phyloP scores from a whole-genome alignment of 1,139 yeast genomes.

The Nadsonia starkeyi-henricii region DNA sequence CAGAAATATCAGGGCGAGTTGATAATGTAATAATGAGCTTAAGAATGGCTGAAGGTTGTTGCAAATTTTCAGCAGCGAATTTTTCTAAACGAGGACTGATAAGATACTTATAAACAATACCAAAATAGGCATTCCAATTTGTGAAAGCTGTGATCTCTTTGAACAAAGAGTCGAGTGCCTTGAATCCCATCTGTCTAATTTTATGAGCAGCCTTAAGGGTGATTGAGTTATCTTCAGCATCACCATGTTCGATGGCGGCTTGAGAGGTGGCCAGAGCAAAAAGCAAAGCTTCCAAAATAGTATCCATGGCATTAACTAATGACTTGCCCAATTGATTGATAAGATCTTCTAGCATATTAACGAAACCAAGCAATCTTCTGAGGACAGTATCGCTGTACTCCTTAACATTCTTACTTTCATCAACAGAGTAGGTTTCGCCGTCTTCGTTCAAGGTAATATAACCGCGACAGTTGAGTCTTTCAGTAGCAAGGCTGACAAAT shows the following conservation, averaged over 20 bases:
- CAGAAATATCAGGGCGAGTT: conserved; percentile 32
- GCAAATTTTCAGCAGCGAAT: conserved; percentile 66
- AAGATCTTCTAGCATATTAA: conserved; percentile 52
- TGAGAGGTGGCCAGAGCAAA: conserved; percentile 47
- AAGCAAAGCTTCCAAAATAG: conserved; percentile 47
- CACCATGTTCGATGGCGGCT: conserved; percentile 19
- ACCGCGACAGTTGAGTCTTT: conserved; percentile 28
- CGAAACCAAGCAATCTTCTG: conserved; percentile 55
- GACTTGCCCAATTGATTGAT: conserved; percentile 49
- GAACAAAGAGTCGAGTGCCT: conserved; percentile 21
- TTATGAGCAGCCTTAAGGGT: conserved; percentile 35
- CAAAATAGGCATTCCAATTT: conserved; percentile 43
- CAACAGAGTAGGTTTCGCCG: conserved; percentile 11
- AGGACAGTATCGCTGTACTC: conserved; percentile 19
- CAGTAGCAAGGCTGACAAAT: conserved; percentile 52
- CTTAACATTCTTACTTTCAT: conserved; percentile 6
- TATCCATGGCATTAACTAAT: conserved; percentile 35
- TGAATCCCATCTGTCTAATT: conserved; percentile 22
- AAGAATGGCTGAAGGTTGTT: conserved; percentile 70
- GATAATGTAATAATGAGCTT: conserved; percentile 56
- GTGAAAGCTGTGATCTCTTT: conserved; percentile 8
- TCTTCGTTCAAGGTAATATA: background rate
- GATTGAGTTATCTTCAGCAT: conserved; percentile 19
- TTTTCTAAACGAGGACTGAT: conserved; percentile 51
- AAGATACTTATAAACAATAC: conserved; percentile 37